Conservation (phyloP, 2,329 filamentous ascomycete species). For the Blastomyces gilchristii region DNA sequence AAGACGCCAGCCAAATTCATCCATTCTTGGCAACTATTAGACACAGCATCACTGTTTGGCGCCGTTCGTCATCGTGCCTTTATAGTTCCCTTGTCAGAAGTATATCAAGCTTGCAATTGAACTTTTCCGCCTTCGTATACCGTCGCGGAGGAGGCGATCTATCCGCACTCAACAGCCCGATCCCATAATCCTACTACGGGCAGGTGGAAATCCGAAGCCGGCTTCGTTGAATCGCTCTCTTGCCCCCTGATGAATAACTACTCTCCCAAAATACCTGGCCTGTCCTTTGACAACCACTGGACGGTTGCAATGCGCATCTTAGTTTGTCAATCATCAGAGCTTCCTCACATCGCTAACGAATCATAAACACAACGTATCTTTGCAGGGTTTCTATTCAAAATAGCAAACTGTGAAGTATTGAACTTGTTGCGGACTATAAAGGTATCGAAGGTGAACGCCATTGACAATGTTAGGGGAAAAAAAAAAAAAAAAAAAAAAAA, state of each 20-base stretch:
- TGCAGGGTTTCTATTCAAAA: background rate
- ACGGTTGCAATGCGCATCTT: background rate
- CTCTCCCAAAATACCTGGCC: background rate
- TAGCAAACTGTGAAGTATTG: background rate
- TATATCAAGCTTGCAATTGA: too few species aligned
- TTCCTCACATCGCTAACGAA: background rate
- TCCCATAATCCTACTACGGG: background rate
- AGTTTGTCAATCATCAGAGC: background rate
- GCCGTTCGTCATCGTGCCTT: background rate
- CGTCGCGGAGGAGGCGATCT: background rate
- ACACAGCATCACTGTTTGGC: background rate
- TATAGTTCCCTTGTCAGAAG: background rate
- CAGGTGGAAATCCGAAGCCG: background rate
- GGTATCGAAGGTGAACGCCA: background rate
- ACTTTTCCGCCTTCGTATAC: background rate
- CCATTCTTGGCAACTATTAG: too few species aligned
- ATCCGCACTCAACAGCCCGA: background rate
- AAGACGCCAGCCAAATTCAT: too few species aligned
- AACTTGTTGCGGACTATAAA: background rate
- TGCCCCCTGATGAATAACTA: background rate
- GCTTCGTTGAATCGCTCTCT: background rate
- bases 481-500: background rate
- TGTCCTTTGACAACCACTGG: background rate
- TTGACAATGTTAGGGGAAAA: background rate
- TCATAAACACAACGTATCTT: background rate